These are phyloP conservation scores for Cylindrotheca fusiformis DNA, from an alignment of 108 stramenopile species.

Conservation along the genomic window DNA sequence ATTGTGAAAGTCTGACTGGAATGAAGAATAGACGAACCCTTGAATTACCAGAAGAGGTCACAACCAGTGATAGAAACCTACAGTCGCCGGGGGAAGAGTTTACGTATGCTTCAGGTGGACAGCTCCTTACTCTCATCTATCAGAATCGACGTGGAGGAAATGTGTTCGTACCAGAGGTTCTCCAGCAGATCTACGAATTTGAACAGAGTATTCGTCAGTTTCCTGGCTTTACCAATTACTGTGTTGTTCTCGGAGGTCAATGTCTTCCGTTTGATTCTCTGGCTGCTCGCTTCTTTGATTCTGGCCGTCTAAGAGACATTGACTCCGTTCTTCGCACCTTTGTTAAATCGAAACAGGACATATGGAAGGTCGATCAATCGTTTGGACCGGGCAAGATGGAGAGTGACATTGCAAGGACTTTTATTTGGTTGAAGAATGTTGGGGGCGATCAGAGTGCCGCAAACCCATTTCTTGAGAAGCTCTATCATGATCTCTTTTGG, in stretches of 20 bases:
- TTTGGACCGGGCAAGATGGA: slow-evolving; percentile 5
- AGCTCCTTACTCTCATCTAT: slow-evolving; percentile 9
- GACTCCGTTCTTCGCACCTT: slow-evolving; percentile 9
- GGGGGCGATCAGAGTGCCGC: slow-evolving; percentile 5
- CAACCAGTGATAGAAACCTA: background rate
- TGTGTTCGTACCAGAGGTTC: slow-evolving; percentile 7
- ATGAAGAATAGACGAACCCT: background rate
- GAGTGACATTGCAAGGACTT: slow-evolving; percentile 6
- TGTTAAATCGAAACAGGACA: background rate
- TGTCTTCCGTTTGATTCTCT: slow-evolving; percentile 4
- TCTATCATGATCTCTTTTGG: slow-evolving; percentile 9
- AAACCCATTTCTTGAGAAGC: slow-evolving; percentile 2
- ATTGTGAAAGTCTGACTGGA: background rate
- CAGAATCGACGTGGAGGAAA: slow-evolving; percentile 14
- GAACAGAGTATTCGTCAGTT: slow-evolving; percentile 2
- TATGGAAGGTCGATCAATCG: slow-evolving; percentile 11
- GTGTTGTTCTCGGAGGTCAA: background rate
- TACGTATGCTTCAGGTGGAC: too few relatives aligned
- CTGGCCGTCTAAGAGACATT: background rate
- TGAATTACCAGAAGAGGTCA: background rate
- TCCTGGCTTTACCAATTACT: slow-evolving; percentile 7
- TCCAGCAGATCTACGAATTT: slow-evolving; percentile 9
- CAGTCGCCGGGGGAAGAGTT: background rate
- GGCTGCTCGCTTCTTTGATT: background rate
- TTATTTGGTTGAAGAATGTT: slow-evolving; percentile 4